Base-by-base conservation (phyloP, 1,284 basidiomycete genomes). In the Cryptococcus sp. region DNA sequence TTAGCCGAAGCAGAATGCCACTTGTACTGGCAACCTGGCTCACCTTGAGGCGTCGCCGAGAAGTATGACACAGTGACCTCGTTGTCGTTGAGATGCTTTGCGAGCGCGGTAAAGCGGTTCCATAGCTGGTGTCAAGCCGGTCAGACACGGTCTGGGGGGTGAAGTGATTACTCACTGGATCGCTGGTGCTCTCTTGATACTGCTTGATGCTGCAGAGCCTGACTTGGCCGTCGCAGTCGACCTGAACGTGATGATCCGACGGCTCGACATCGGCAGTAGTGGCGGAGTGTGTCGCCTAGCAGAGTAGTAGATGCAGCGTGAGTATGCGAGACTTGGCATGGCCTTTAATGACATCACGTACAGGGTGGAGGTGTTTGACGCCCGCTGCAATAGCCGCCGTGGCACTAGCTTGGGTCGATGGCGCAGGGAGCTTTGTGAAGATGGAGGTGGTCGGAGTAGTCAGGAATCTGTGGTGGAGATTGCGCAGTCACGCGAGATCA, bases 61-160 rank as follows among this genome's bases (percentile, higher is more conserved):
- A 93, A 92, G 83, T 93, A 93, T 39, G 86, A 87, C 60, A 93
- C 88, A 78, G 90, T 90, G 72, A 89, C 81, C 60, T 90, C 87
- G 79, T 88, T 89, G 75, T 88, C 85, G 56, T 86, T 85, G 47
- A 93, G 82, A 71, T 91, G 90, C 59, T 89, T 86, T 3, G 88
- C 86, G 50, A 91, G 85, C 69, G 89, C 89, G 76, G 80, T 83
- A 56, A 92, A 75, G 7, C 67, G 56, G 16, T 55, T 54, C 65
- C 66, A 70, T 16, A 72, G 64, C 71, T 70, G 35, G 8, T 10
- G 11, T 35, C 30, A 35, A 35, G 3, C 5, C 46, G 47, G 15
- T 61, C 16, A 48, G 40, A 30, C 40, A 27, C 39, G 39, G 45
- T 13, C 30, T 30, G 7, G 42, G 11, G 23, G 50, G 57, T 30